These are phyloP conservation scores for Chalciporus chontae DNA, from an alignment of 768 basidiomycete species.

Conservation along the genomic window DNA sequence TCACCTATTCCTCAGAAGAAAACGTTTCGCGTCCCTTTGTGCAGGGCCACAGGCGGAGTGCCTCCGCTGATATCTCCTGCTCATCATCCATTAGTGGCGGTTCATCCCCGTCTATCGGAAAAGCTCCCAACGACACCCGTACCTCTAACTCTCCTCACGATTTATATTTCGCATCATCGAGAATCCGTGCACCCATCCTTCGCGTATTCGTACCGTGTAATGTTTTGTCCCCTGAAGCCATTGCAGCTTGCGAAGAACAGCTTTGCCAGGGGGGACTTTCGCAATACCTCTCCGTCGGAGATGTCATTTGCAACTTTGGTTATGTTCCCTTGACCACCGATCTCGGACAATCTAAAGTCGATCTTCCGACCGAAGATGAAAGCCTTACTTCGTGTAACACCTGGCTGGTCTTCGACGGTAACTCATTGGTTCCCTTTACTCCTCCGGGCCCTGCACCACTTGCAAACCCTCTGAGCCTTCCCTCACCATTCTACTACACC, in stretches of 20 bases:
- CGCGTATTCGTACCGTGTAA: conserved; percentile 75
- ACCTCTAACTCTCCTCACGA: conserved; percentile 51
- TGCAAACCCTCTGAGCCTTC: conserved; percentile 55
- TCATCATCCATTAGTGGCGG: conserved; percentile 34
- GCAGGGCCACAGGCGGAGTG: conserved; percentile 38
- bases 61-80: conserved; percentile 43
- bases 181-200: conserved; percentile 65
- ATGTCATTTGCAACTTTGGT: conserved; percentile 78
- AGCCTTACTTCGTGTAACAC: conserved; percentile 28
- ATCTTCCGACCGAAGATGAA: conserved; percentile 18
- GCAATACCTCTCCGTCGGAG: conserved; percentile 72
- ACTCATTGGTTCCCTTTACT: conserved; percentile 54
- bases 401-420: conserved; percentile 78
- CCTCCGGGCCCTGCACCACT: conserved; percentile 53
- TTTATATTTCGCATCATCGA: conserved; percentile 54
- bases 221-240: conserved; percentile 40
- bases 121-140: conserved; percentile 8
- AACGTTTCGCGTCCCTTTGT: conserved; percentile 33
- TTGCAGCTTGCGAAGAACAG: conserved; percentile 64
- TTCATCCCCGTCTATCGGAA: conserved; percentile 22
- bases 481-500: conserved; percentile 73
- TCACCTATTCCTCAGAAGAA: conserved; percentile 37
- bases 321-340: conserved; percentile 52
- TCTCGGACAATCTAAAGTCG: conserved; percentile 22
- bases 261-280: conserved; percentile 66